Evolutionary conservation across 2,329 filamentous ascomycete genomes (phyloP).

Genomic region (Cryoendolithus antarcticus): DNA sequence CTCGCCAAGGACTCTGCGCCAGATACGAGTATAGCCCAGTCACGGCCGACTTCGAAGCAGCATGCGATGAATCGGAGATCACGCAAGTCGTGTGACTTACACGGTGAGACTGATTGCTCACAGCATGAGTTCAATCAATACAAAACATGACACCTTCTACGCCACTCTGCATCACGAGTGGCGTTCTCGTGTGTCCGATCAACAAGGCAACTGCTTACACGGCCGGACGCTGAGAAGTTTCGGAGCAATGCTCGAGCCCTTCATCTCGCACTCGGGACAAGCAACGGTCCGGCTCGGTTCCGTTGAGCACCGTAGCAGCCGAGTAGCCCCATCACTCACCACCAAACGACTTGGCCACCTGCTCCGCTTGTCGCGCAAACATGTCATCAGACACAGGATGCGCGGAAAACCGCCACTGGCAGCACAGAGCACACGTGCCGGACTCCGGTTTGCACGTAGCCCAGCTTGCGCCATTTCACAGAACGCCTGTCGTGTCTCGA

Average conservation of each 20-base stretch:
- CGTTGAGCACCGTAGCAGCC: conserved; percentile 1
- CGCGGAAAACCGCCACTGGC: conserved; percentile 5
- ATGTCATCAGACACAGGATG: not conserved
- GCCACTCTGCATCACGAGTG: too few species aligned
- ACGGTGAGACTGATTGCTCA: too few species aligned
- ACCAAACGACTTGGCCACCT: conserved; percentile 2
- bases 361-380: conserved; percentile 1
- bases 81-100: too few species aligned
- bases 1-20: too few species aligned
- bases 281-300: conserved; percentile 2
- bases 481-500: conserved; percentile 6
- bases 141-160: too few species aligned
- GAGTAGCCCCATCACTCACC: conserved; percentile 5
- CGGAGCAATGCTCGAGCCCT: not conserved
- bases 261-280: conserved; percentile 1
- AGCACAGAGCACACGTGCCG: conserved; percentile 15
- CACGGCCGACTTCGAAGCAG: too few species aligned
- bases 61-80: too few species aligned
- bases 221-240: too few species aligned
- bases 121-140: too few species aligned
- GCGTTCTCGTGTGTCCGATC: too few species aligned
- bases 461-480: conserved; percentile 4
- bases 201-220: too few species aligned
- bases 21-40: too few species aligned
- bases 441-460: conserved; percentile 13